Evolutionary conservation across 352 stramenopile species (phyloP).

Genomic region (Lagenidium giganteum): DNA sequence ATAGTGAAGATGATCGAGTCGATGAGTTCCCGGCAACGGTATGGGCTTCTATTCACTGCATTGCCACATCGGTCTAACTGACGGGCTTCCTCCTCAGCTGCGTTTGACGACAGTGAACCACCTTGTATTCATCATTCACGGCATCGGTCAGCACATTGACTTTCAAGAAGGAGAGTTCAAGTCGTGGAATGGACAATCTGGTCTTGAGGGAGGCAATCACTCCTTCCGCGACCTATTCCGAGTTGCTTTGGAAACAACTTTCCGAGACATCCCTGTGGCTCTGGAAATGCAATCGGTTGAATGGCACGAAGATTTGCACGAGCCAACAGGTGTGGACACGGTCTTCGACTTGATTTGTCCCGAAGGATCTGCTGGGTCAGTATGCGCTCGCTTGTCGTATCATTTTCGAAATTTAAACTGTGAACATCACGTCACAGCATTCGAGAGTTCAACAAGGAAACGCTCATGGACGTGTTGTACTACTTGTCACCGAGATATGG

Average conservation of each 20-base stretch:
- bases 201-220: conserved; percentile 70
- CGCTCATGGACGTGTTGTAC: conserved; percentile 88
- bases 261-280: conserved; percentile 72
- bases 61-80: not conserved
- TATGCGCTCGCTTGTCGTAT: too few relatives aligned
- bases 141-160: conserved; percentile 81
- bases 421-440: too few relatives aligned
- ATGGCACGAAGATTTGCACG: conserved; percentile 87
- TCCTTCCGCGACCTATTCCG: conserved; percentile 76
- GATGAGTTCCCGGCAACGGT: conserved; percentile 73
- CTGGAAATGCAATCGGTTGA: conserved; percentile 89
- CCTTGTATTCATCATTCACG: conserved; percentile 84
- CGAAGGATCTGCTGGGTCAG: conserved; percentile 65
- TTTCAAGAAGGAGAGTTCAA: conserved; percentile 83
- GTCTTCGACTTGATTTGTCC: conserved; percentile 83
- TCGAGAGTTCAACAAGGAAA: conserved; percentile 89
- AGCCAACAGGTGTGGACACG: conserved; percentile 76
- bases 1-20: conserved; percentile 59
- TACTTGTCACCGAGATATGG: conserved; percentile 86
- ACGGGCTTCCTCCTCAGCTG: conserved; percentile 30
- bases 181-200: conserved; percentile 68
- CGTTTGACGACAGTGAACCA: conserved; percentile 73
- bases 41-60: not conserved
- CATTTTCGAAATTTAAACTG: too few relatives aligned
- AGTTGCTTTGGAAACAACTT: conserved; percentile 69